Evolutionary conservation across 2,329 filamentous ascomycete species (phyloP).

Genomic region (Ophiocordyceps sinensis): DNA sequence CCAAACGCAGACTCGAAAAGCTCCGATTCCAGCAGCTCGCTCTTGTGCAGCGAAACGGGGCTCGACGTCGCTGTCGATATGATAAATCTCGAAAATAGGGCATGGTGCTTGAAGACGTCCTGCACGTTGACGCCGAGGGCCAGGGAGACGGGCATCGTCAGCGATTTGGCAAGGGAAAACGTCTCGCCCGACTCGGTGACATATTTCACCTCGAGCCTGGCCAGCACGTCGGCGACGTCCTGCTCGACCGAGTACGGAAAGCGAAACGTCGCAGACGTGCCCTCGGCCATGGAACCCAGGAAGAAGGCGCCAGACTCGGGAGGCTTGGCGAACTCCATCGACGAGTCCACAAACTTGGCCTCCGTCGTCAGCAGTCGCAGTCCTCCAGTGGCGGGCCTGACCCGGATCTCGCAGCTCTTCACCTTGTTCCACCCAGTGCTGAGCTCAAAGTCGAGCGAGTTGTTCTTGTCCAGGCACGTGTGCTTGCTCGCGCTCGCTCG

Average conservation of each 20-base stretch:
- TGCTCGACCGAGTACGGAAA: conserved; percentile 79
- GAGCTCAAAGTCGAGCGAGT: conserved; percentile 61
- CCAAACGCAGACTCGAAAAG: conserved; percentile 52
- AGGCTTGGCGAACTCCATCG: conserved; percentile 29
- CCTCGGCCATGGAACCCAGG: conserved; percentile 30
- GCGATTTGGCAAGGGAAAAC: conserved; percentile 25
- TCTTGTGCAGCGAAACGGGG: conserved; percentile 60
- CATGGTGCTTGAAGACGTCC: conserved; percentile 76
- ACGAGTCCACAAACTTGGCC: conserved; percentile 31
- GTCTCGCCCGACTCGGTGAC: conserved; percentile 45
- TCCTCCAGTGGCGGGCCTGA: conserved; percentile 51
- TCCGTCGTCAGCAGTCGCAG: conserved; percentile 49
- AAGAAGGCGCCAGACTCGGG: conserved; percentile 38
- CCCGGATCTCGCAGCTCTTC: conserved; percentile 40
- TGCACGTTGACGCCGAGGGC: conserved; percentile 92
- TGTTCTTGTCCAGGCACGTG: conserved; percentile 67
- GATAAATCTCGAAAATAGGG: conserved; percentile 79
- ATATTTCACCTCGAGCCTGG: conserved; percentile 66
- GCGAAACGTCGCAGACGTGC: conserved; percentile 39
- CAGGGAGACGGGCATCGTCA: conserved; percentile 58
- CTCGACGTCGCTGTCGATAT: conserved; percentile 66
- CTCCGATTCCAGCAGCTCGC: conserved; percentile 55
- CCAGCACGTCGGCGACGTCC: conserved; percentile 52
- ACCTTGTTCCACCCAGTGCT: conserved; percentile 61
- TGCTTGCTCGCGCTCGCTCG: conserved; percentile 50